Evolutionary conservation across 192 early-diverging fungal species (phyloP).

Genomic region (Allomyces arbusculus): DNA sequence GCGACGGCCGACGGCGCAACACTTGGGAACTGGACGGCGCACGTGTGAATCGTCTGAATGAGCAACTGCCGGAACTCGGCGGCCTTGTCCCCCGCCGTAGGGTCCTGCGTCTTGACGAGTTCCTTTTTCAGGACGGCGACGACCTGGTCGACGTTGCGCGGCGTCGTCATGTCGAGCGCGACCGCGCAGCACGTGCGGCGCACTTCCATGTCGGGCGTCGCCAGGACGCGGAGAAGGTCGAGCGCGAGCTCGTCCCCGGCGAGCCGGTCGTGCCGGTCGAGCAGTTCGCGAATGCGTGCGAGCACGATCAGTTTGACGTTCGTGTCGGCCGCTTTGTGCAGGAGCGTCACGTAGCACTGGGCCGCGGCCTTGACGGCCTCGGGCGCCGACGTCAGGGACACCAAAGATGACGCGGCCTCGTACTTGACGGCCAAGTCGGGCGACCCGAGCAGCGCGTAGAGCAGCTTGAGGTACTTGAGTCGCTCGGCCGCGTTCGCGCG

Average conservation of each 20-base stretch:
- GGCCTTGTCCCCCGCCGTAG: constrained; percentile 33
- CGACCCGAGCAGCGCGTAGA: constrained; percentile 66
- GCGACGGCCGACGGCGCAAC: constrained; percentile 92
- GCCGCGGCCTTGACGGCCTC: constrained; percentile 86
- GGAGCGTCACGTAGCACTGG: constrained; percentile 71
- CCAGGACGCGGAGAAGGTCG: constrained; percentile 81
- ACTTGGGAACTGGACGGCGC: constrained; percentile 88
- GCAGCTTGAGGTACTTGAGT: constrained; percentile 79
- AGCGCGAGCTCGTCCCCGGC: constrained; percentile 85
- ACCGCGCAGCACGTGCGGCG: constrained; percentile 69
- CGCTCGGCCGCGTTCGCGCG: constrained; percentile 60
- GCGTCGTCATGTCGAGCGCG: constrained; percentile 76
- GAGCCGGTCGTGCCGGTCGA: constrained; percentile 58
- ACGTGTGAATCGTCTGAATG: constrained; percentile 87
- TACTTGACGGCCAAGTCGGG: constrained; percentile 81
- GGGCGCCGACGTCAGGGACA: constrained; percentile 66
- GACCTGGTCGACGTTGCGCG: constrained; percentile 81
- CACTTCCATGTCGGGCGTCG: constrained; percentile 85
- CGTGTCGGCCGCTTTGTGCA: constrained; percentile 86
- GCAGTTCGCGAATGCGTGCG: constrained; percentile 71
- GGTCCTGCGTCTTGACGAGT: constrained; percentile 73
- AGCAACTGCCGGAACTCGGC: constrained; percentile 84
- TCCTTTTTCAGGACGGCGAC: constrained; percentile 89
- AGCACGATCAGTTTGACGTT: constrained; percentile 95
- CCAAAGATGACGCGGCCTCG: constrained; percentile 86